Percentiles rank a stretch among this genome's conserved stretches.
These are phyloP conservation scores for Pseudovirgaria hyperparasitica DNA, from an alignment of 2,329 filamentous ascomycete species.

Conservation along the genomic window DNA sequence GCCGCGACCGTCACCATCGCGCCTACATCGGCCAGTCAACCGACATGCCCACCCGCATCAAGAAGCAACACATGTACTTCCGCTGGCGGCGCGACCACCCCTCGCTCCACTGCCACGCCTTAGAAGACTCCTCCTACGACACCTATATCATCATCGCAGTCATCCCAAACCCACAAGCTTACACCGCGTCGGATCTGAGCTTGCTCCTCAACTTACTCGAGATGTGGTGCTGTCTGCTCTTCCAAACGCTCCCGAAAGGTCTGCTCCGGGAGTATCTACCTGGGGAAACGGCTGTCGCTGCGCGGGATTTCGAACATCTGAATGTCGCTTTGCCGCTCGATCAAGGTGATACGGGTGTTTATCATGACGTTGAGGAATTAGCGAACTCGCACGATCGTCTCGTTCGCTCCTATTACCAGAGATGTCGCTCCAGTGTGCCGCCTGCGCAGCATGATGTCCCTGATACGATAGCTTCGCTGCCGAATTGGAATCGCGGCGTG, in stretches of 20 bases:
- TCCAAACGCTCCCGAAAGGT: constrained; percentile 12
- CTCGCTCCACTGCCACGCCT: constrained; percentile 19
- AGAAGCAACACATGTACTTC: constrained; percentile 20
- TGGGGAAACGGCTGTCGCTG: neutral
- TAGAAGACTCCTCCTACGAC: constrained; percentile 18
- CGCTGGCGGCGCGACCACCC: constrained; percentile 21
- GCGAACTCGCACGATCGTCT: no score
- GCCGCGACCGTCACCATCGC: constrained; percentile 3
- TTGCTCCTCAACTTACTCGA: constrained; percentile 21
- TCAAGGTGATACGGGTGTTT: no score
- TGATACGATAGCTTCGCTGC: no score
- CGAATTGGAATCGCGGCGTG: no score
- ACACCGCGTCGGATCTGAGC: constrained; percentile 8
- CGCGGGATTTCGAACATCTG: no score
- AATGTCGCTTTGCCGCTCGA: constrained; percentile 21
- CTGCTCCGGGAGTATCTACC: constrained; percentile 14
- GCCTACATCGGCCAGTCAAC: constrained; percentile 20
- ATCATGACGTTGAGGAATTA: no score
- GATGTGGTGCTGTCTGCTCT: constrained; percentile 22
- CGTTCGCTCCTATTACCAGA: no score
- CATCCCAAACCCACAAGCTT: constrained; percentile 6
- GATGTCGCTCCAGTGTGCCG: no score
- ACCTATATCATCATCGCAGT: constrained; percentile 13
- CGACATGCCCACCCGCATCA: constrained; percentile 11
- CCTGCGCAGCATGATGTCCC: no score